Evolutionary conservation across 1,284 basidiomycete genomes (phyloP).

Genomic region (Naganishia sp.): DNA sequence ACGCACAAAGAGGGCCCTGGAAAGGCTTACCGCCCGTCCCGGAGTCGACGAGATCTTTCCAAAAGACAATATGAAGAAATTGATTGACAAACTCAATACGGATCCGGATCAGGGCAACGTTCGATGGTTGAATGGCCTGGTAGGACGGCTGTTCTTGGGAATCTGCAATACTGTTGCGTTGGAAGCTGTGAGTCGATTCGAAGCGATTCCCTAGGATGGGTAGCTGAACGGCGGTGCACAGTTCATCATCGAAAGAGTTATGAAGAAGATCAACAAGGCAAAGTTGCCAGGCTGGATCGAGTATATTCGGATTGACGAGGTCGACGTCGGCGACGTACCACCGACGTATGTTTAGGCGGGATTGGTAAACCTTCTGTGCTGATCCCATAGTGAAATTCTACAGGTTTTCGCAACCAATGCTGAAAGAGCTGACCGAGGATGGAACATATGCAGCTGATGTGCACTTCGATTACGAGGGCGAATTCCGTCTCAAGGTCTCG

Average conservation of each 20-base stretch:
- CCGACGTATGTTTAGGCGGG: slow-evolving; percentile 52
- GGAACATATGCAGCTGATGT: slow-evolving; percentile 89
- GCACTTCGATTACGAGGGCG: slow-evolving; percentile 74
- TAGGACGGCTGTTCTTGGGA: slow-evolving; percentile 90
- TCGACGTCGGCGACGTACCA: slow-evolving; percentile 79
- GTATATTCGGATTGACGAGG: slow-evolving; percentile 82
- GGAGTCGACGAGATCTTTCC: slow-evolving; percentile 66
- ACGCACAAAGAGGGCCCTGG: slow-evolving; percentile 11
- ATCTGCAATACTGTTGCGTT: slow-evolving; percentile 79
- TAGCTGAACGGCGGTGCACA: slow-evolving; percentile 35
- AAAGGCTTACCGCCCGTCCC: slow-evolving; percentile 52
- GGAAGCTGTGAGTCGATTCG: slow-evolving; percentile 58
- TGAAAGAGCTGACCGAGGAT: slow-evolving; percentile 89
- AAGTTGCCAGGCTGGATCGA: slow-evolving; percentile 83
- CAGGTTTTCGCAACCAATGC: slow-evolving; percentile 89
- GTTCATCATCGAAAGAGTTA: slow-evolving; percentile 82
- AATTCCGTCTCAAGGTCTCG: slow-evolving; percentile 77
- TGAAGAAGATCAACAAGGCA: slow-evolving; percentile 90
- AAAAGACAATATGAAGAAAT: slow-evolving; percentile 74
- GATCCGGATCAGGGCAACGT: slow-evolving; percentile 93
- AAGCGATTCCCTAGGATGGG: background rate
- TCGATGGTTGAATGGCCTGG: slow-evolving; percentile 92
- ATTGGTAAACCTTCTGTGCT: background rate
- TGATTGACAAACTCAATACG: slow-evolving; percentile 82
- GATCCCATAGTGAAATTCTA: background rate